Evolutionary conservation across 2,329 filamentous ascomycete genomes (phyloP).

Genomic region (Nigrospora sphaerica): DNA sequence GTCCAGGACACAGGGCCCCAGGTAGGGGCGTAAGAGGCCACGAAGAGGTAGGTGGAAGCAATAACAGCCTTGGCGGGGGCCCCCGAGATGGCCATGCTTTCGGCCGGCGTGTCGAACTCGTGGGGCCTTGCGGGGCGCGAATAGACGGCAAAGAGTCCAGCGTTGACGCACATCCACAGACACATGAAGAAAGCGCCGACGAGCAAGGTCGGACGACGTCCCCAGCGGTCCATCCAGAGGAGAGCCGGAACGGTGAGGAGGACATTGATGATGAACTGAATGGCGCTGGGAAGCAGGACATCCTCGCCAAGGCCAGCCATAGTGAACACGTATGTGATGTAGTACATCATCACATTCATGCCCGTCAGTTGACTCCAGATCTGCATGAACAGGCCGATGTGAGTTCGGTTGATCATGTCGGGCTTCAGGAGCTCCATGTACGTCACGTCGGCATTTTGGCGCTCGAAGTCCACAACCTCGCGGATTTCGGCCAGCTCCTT

Average conservation of each 20-base stretch:
- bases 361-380: slow-evolving; percentile 72
- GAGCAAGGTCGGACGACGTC: slow-evolving; percentile 62
- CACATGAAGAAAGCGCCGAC: slow-evolving; percentile 59
- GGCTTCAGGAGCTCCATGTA: slow-evolving; percentile 68
- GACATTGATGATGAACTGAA: slow-evolving; percentile 76
- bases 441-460: slow-evolving; percentile 58
- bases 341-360: slow-evolving; percentile 72
- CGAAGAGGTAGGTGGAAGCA: slow-evolving; percentile 59
- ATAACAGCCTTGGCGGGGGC: slow-evolving; percentile 49
- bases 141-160: slow-evolving; percentile 36
- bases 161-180: slow-evolving; percentile 38
- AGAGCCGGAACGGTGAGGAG: slow-evolving; percentile 71
- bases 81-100: slow-evolving; percentile 41
- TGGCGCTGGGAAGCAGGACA: slow-evolving; percentile 58
- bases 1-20: slow-evolving; percentile 37
- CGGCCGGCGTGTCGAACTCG: slow-evolving; percentile 29
- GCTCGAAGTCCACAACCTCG: slow-evolving; percentile 67
- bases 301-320: slow-evolving; percentile 62
- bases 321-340: slow-evolving; percentile 62
- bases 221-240: slow-evolving; percentile 68
- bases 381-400: slow-evolving; percentile 66
- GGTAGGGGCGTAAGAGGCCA: slow-evolving; percentile 41
- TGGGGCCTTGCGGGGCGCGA: slow-evolving; percentile 22
- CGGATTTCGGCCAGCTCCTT: slow-evolving; percentile 67
- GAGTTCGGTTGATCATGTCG: slow-evolving; percentile 65